Percentiles rank a stretch among this genome's conserved stretches.
phyloP scores from a whole-genome alignment of 202 grass and related monocot species.

The Hordeum pubiflorum region DNA sequence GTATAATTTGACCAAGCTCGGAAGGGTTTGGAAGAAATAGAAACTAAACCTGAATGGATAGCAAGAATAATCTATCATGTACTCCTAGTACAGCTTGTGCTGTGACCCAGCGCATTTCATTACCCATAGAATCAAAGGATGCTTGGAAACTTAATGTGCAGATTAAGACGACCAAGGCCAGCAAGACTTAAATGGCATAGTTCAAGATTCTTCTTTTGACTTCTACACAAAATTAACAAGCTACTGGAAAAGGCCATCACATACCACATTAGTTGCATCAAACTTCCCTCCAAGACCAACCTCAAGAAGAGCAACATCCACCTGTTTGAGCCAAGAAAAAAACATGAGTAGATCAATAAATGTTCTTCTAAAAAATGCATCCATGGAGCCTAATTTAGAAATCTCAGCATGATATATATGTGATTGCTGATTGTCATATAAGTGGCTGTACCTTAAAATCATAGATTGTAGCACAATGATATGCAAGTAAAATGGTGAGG shows the following conservation, averaged over 20 bases:
- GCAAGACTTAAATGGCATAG: not conserved
- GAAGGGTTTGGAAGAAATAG: not conserved
- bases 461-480: not conserved
- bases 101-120: no score
- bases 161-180: not conserved
- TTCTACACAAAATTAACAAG: not conserved
- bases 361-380: conserved; percentile 17
- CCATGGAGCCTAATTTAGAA: not conserved
- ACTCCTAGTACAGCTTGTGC: not conserved
- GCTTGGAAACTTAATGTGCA: not conserved
- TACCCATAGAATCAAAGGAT: not conserved
- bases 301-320: conserved; percentile 92
- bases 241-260: conserved; percentile 14
- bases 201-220: not conserved
- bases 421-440: not conserved
- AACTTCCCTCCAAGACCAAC: conserved; percentile 97
- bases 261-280: conserved; percentile 92
- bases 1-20: not conserved
- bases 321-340: conserved; percentile 37
- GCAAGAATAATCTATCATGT: not conserved
- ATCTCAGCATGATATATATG: conserved; percentile 13
- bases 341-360: not conserved
- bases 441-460: not conserved
- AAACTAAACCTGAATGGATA: not conserved
- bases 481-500: not conserved